These are phyloP conservation scores for Plectosphaerella cucumerina DNA, from an alignment of 2,329 filamentous ascomycete species.

Conservation along the genomic window DNA sequence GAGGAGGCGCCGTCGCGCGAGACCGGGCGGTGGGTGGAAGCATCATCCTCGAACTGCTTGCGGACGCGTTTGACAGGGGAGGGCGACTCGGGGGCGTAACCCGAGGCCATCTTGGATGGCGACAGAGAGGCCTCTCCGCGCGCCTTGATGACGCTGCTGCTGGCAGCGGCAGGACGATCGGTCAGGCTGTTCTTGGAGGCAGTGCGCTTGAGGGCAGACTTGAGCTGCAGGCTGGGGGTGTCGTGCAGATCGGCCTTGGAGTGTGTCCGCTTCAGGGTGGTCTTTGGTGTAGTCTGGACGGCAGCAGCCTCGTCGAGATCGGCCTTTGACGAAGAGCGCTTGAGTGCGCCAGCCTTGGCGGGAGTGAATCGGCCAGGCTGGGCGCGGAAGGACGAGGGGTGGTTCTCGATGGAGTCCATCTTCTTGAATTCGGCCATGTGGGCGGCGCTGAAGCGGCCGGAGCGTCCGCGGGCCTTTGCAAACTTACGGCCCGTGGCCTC, in stretches of 20 bases:
- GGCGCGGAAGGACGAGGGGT: constrained; percentile 73
- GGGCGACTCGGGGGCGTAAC: constrained; percentile 31
- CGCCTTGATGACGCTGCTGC: constrained; percentile 36
- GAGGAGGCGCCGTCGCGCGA: constrained; percentile 44
- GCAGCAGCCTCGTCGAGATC: constrained; percentile 25
- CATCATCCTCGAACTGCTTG: constrained; percentile 63
- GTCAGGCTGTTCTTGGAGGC: constrained; percentile 24
- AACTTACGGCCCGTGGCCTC: constrained; percentile 59
- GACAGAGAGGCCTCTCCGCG: constrained; percentile 22
- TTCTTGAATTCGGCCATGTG: constrained; percentile 91
- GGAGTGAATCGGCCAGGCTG: constrained; percentile 51
- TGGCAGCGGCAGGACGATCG: constrained; percentile 15
- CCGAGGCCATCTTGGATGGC: constrained; percentile 44
- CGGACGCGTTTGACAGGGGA: constrained; percentile 67
- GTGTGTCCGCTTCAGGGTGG: constrained; percentile 26
- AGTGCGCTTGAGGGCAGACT: constrained; percentile 43
- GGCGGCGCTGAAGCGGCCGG: constrained; percentile 74
- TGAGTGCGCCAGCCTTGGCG: constrained; percentile 26
- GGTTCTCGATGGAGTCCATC: constrained; percentile 92
- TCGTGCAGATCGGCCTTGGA: constrained; percentile 28
- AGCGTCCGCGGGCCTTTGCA: constrained; percentile 73
- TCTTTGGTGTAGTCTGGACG: constrained; percentile 19
- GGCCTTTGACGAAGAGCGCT: constrained; percentile 41
- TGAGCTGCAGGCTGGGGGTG: constrained; percentile 10
- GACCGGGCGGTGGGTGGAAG: constrained; percentile 58